Evolutionary conservation across 208 protist genomes (phyloP), one percentile per base, ranked within the genome.

Genomic region (Acanthamoeba culbertsoni): DNA sequence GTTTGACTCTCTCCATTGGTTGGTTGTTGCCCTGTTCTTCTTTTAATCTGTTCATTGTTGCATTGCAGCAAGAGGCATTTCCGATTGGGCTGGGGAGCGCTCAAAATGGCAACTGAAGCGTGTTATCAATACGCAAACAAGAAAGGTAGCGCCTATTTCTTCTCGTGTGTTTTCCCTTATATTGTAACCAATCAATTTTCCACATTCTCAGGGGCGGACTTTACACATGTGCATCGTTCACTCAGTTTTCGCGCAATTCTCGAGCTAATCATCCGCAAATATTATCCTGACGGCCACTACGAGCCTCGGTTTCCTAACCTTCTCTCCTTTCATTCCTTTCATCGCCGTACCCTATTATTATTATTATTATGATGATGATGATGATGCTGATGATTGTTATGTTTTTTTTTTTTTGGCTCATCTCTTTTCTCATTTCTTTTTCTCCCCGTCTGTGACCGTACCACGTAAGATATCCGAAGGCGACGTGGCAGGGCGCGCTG

Each of bases 21-120:
- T 62, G 12, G 8, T 63, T 8, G 14, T 28, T 35, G 26, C 59
- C 59, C 37, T 37, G 28, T 37, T 7, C 3, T 31, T 35, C 37
- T 31, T 26, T n/a, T 23, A n/a, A n/a, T 14, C 23, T 62, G 4
- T 62, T 23, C 23, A 6, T n/a, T 62, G 23, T 62, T 62, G 55
- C 4, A 16, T 7, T 10, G 37, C 45, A 84, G 55, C 8, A 53
- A 5, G 42, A 6, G 55, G n/a, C 10, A 37, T 14, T 68, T 68
- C 82, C 82, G 82, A 5, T 35, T 90, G 0, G 82, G 82, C 6
- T 90, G 82, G 82, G 82, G 51, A 3, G 82, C 51, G 2, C 82
- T 90, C 45, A 90, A 90, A 53, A 48, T 90, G 35, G 82, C 82
- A 16, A 90, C 82, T 26, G 82, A 90, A 31, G 37, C 82, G 23